Conservation (phyloP, 2,329 filamentous ascomycete species). For the Cordyceps cateniannulata region DNA sequence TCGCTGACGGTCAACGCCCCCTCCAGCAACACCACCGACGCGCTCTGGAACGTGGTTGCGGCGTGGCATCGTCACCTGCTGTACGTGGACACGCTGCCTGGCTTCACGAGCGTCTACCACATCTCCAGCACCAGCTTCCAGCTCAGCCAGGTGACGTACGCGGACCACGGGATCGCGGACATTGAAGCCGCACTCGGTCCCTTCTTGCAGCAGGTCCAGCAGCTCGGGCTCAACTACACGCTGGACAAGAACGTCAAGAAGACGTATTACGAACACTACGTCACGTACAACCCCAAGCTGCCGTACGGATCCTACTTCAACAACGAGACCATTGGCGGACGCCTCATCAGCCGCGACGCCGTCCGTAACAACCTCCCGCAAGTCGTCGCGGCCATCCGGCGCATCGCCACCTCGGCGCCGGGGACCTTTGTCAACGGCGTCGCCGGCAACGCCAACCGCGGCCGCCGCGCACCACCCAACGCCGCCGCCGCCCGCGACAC, state of each 20-base stretch:
- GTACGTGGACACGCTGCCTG: background rate
- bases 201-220: background rate
- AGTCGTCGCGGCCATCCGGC: slow-evolving; percentile 17
- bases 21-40: slow-evolving; percentile 15
- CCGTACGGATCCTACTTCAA: slow-evolving; percentile 16
- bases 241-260: slow-evolving; percentile 33
- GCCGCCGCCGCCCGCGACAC: background rate
- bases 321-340: slow-evolving; percentile 34
- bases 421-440: background rate
- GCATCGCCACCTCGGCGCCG: slow-evolving; percentile 15
- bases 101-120: slow-evolving; percentile 2
- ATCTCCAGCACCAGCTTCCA: background rate
- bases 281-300: background rate
- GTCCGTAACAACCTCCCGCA: slow-evolving; percentile 15
- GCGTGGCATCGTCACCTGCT: slow-evolving; percentile 35
- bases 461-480: background rate
- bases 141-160: background rate
- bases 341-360: slow-evolving; percentile 33
- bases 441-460: background rate
- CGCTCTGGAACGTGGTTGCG: slow-evolving; percentile 16
- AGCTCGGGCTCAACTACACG: background rate
- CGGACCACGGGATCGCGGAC: background rate
- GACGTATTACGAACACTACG: slow-evolving; percentile 32
- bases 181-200: background rate
- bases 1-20: slow-evolving; percentile 33